Conservation (phyloP, 2,329 filamentous ascomycete species). For the Aspergillus caelatus region DNA sequence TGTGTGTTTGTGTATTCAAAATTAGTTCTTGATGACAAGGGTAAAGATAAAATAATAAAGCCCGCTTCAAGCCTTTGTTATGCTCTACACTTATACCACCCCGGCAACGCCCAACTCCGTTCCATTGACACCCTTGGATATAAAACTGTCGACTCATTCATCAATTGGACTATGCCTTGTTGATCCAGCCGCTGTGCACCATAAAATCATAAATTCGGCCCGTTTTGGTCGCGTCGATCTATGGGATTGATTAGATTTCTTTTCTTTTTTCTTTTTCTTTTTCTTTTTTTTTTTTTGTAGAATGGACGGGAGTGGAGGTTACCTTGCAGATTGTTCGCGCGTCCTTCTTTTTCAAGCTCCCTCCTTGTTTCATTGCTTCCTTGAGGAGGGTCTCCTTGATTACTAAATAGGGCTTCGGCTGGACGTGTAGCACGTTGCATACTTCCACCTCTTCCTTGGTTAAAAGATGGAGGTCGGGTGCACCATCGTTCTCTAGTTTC, state of each 20-base stretch:
- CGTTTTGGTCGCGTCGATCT: conserved; percentile 82
- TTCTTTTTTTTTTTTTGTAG: too few relatives aligned
- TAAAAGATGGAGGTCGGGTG: conserved; percentile 79
- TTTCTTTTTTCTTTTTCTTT: neutral
- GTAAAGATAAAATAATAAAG: neutral
- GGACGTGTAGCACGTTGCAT: conserved; percentile 79
- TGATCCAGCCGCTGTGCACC: conserved; percentile 88
- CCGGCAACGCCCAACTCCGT: conserved; percentile 19
- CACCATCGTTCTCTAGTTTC: conserved; percentile 72
- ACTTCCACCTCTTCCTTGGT: conserved; percentile 82
- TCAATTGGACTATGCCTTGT: conserved; percentile 65
- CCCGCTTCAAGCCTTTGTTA: conserved; percentile 1
- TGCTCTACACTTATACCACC: neutral
- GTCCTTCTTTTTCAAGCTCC: conserved; percentile 89
- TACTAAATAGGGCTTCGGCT: conserved; percentile 92
- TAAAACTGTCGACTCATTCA: conserved; percentile 5
- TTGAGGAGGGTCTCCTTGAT: conserved; percentile 93
- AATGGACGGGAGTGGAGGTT: too few relatives aligned
- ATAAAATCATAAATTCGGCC: conserved; percentile 92
- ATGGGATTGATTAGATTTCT: conserved; percentile 14
- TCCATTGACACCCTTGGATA: neutral
- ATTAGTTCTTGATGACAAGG: neutral
- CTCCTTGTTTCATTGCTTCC: conserved; percentile 86
- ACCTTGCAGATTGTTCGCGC: conserved; percentile 79
- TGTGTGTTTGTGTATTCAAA: neutral